Percentiles rank a stretch among this genome's conserved stretches.
Conservation (phyloP, 2,329 filamentous ascomycete genomes). For the Tetracladium maxilliforme region DNA sequence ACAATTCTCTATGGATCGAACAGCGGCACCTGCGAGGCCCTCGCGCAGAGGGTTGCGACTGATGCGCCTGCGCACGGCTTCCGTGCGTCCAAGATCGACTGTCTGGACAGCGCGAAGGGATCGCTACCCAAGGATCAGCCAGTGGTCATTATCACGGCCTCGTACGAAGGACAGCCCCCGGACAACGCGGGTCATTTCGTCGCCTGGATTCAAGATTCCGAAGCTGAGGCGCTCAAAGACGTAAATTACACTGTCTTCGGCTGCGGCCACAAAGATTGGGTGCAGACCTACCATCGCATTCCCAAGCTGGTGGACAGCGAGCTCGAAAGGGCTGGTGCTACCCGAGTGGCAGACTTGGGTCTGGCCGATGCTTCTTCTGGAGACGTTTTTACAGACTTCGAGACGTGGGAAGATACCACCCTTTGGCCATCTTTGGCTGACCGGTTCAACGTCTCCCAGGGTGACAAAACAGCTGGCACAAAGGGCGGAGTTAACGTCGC, state of each 20-base stretch:
- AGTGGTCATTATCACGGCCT: slow-evolving; percentile 36
- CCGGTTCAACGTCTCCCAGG: too few relatives aligned
- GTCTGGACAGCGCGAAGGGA: slow-evolving; percentile 33
- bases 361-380: slow-evolving; percentile 30
- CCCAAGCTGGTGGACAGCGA: slow-evolving; percentile 30
- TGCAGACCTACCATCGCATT: slow-evolving; percentile 31
- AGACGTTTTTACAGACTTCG: slow-evolving; percentile 34
- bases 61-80: slow-evolving; percentile 32
- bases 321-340: slow-evolving; percentile 26
- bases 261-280: slow-evolving; percentile 28
- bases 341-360: slow-evolving; percentile 24
- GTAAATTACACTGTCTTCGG: slow-evolving; percentile 40
- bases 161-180: slow-evolving; percentile 41
- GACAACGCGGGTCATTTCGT: slow-evolving; percentile 41
- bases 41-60: slow-evolving; percentile 32
- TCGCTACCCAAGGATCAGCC: slow-evolving; percentile 31
- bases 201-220: slow-evolving; percentile 30
- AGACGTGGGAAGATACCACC: slow-evolving; percentile 28
- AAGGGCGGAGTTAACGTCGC: slow-evolving; percentile 6
- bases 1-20: slow-evolving; percentile 41
- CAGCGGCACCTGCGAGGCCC: slow-evolving; percentile 39
- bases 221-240: slow-evolving; percentile 22
- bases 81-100: slow-evolving; percentile 21
- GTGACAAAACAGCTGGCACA: slow-evolving; percentile 4
- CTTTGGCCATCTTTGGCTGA: slow-evolving; percentile 27